Conservation (phyloP, 495 filamentous ascomycete genomes). For the Lindgomyces ingoldianus region DNA sequence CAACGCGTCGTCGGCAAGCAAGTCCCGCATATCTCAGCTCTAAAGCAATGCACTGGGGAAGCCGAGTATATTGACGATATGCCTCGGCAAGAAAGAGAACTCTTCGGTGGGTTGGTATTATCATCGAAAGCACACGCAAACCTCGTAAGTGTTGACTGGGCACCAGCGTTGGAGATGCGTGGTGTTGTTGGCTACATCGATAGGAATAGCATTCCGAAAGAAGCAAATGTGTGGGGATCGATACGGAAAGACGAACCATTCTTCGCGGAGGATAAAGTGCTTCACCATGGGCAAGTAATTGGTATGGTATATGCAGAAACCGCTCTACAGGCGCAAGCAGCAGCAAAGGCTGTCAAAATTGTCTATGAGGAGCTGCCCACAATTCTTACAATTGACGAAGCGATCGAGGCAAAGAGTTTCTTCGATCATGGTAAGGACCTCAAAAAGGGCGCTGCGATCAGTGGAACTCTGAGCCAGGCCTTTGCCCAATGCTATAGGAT, state of each 20-base stretch:
- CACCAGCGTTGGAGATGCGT: slow-evolving; percentile 43
- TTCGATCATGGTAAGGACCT: slow-evolving; percentile 41
- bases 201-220: slow-evolving; percentile 45
- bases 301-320: slow-evolving; percentile 50
- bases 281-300: slow-evolving; percentile 45
- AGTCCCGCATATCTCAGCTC: slow-evolving; percentile 47
- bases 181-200: slow-evolving; percentile 51
- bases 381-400: slow-evolving; percentile 53
- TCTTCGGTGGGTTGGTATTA: slow-evolving; percentile 45
- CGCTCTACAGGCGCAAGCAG: slow-evolving; percentile 44
- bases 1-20: slow-evolving; percentile 49
- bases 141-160: slow-evolving; percentile 45
- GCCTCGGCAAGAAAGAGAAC: slow-evolving; percentile 44
- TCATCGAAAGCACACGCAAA: slow-evolving; percentile 49
- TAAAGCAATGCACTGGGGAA: slow-evolving; percentile 50
- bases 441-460: slow-evolving; percentile 43
- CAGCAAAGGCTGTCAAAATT: slow-evolving; percentile 43
- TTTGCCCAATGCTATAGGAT: slow-evolving; percentile 45
- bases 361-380: slow-evolving; percentile 46
- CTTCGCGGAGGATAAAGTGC: slow-evolving; percentile 47
- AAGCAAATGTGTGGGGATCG: slow-evolving; percentile 45
- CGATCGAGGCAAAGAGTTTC: slow-evolving; percentile 47
- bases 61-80: slow-evolving; percentile 50
- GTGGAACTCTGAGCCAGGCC: slow-evolving; percentile 36
- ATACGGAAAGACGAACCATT: slow-evolving; percentile 47